Evolutionary conservation across 192 early-diverging fungal genomes (phyloP).

Genomic region (Coemansia sp.): DNA sequence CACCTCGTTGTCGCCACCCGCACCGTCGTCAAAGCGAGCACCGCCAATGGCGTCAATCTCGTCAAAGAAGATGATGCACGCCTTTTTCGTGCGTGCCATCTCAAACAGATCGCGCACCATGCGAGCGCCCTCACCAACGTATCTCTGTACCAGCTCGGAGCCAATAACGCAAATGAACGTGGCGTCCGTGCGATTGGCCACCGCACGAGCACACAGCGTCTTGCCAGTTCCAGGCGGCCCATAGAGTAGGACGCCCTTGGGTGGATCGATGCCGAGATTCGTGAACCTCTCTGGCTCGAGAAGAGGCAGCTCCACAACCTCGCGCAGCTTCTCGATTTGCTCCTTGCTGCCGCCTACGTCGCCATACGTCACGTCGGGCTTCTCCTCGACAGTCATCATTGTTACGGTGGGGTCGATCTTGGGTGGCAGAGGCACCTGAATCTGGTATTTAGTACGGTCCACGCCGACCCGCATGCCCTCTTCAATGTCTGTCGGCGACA

Average conservation of each 20-base stretch:
- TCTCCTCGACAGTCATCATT: slow-evolving; percentile 99
- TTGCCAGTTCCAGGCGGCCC: slow-evolving; percentile 97
- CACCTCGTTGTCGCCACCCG: slow-evolving; percentile 99
- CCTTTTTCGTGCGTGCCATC: slow-evolving; percentile 99
- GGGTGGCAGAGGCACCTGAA: slow-evolving; percentile 97
- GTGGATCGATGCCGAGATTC: slow-evolving; percentile 98
- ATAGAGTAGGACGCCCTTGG: slow-evolving; percentile 97
- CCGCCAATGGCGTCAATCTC: slow-evolving; percentile 99
- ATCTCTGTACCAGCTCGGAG: slow-evolving; percentile 98
- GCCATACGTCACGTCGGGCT: slow-evolving; percentile 99
- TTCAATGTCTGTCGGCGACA: slow-evolving; percentile 98
- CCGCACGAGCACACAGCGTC: slow-evolving; percentile 95
- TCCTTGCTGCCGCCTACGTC: slow-evolving; percentile 99
- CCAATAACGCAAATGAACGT: slow-evolving; percentile 99
- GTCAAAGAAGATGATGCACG: slow-evolving; percentile 99
- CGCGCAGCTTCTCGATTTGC: slow-evolving; percentile 98
- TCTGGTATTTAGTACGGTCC: slow-evolving; percentile 98
- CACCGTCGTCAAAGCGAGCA: slow-evolving; percentile 96
- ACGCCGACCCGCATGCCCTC: slow-evolving; percentile 99
- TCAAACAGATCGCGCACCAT: slow-evolving; percentile 99
- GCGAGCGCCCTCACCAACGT: slow-evolving; percentile 98
- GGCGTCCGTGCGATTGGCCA: slow-evolving; percentile 98
- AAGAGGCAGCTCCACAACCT: slow-evolving; percentile 97
- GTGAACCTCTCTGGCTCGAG: slow-evolving; percentile 96
- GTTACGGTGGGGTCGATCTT: slow-evolving; percentile 98